Conservation (phyloP, 2,329 filamentous ascomycete species). For the Sarocladium strictum region DNA sequence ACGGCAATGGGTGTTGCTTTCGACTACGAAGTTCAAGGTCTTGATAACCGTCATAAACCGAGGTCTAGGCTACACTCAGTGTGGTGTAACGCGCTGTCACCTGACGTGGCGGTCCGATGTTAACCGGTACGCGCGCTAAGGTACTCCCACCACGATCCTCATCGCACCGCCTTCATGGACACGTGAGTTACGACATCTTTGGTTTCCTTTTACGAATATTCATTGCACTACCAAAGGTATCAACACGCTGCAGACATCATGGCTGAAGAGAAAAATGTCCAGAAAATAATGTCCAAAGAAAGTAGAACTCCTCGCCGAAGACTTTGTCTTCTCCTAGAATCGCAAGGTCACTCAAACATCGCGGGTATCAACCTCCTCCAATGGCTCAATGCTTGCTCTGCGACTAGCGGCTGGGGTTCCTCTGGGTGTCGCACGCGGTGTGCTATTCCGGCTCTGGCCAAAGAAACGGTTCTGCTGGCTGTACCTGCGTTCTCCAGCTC, state of each 20-base stretch:
- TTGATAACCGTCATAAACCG: background rate
- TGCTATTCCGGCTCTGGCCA: constrained; percentile 31
- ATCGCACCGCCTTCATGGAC: too few species aligned
- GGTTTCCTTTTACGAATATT: background rate
- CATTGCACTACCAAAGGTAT: background rate
- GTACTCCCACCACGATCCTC: too few species aligned
- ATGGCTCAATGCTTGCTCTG: constrained; percentile 18
- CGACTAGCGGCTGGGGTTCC: constrained; percentile 31
- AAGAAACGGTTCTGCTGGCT: constrained; percentile 36
- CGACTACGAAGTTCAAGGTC: background rate
- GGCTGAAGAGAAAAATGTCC: background rate
- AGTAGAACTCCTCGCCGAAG: too few species aligned
- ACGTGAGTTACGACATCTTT: too few species aligned
- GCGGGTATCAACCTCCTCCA: constrained; percentile 3
- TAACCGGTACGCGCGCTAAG: background rate
- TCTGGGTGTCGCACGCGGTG: constrained; percentile 30
- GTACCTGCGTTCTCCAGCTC: constrained; percentile 22
- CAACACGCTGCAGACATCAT: background rate
- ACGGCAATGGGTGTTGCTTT: too few species aligned
- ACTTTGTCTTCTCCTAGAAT: too few species aligned
- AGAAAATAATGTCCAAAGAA: too few species aligned
- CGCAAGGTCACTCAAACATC: background rate
- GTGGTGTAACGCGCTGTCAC: background rate
- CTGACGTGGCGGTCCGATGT: constrained; percentile 1
- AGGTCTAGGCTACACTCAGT: background rate